Conservation (phyloP, 345 rosid genomes). For the Linum lewisii region DNA sequence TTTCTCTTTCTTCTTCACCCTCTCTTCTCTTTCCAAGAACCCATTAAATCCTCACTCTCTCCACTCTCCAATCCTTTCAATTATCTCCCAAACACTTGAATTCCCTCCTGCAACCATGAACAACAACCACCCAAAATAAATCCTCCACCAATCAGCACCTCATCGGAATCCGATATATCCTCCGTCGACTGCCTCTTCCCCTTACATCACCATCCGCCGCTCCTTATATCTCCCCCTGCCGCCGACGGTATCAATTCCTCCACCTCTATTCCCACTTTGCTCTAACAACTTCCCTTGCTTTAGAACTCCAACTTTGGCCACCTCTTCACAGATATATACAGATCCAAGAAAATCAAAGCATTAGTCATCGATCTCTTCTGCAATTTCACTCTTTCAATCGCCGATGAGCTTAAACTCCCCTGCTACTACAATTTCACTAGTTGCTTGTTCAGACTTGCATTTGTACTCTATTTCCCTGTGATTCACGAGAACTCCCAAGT, state of each 20-base stretch:
- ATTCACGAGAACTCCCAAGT: slow-evolving; percentile 7
- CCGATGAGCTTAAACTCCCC: slow-evolving; percentile 17
- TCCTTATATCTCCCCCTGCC: slow-evolving; percentile 6
- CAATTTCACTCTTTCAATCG: slow-evolving; percentile 5
- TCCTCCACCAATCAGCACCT: too few species aligned
- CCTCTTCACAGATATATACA: slow-evolving; percentile 10
- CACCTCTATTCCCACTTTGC: slow-evolving; percentile 9
- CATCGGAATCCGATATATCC: too few species aligned
- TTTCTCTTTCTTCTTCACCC: too few species aligned
- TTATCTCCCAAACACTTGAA: too few species aligned
- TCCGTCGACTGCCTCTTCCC: slow-evolving; percentile 11
- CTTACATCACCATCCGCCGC: slow-evolving; percentile 23
- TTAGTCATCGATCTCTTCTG: slow-evolving; percentile 23
- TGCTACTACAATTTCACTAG: slow-evolving; percentile 14
- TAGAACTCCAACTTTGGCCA: slow-evolving; percentile 18
- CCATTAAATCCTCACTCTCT: too few species aligned
- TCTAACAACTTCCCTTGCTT: slow-evolving; percentile 9
- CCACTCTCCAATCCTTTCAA: too few species aligned
- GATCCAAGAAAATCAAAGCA: slow-evolving; percentile 8
- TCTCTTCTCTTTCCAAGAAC: too few species aligned
- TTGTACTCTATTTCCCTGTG: slow-evolving; percentile 12
- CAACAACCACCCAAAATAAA: too few species aligned
- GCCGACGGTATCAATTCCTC: not conserved
- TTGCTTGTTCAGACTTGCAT: slow-evolving; percentile 7
- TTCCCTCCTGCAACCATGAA: too few species aligned